A percentile compares a stretch with the other conserved stretches of the same genome.
Evolutionary conservation across 2,329 filamentous ascomycete genomes (phyloP).

Genomic region (Alternaria sp.): DNA sequence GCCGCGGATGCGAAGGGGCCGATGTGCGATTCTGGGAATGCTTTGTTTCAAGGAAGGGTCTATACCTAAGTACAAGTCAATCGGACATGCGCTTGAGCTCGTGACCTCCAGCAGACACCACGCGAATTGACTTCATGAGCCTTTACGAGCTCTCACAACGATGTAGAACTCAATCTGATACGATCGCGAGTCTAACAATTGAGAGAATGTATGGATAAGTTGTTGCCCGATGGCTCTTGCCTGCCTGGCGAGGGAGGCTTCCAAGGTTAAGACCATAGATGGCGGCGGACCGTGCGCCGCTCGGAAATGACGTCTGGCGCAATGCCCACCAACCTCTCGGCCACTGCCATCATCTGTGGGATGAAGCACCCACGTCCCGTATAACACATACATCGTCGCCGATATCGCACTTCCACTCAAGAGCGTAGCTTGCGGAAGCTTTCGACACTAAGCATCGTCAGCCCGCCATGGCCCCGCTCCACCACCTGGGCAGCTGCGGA

Average conservation of each 20-base stretch:
- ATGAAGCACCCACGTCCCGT: neutral
- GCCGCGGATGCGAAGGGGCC: neutral
- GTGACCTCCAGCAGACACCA: neutral
- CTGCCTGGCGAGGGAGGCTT: neutral
- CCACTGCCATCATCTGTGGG: neutral
- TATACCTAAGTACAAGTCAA: neutral
- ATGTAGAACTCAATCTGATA: neutral
- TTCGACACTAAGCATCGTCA: slow-evolving; percentile 1
- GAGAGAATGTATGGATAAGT: neutral
- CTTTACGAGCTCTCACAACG: neutral
- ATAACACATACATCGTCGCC: neutral
- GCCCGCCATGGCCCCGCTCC: slow-evolving; percentile 6
- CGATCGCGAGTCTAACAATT: neutral
- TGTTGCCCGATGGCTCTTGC: neutral
- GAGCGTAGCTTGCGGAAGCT: neutral
- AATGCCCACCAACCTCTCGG: neutral
- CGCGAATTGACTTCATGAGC: neutral
- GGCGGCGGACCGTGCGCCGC: neutral
- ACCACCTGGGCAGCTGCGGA: neutral
- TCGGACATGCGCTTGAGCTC: neutral
- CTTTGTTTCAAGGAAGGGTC: neutral
- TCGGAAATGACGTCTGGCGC: neutral
- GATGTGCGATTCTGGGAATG: neutral
- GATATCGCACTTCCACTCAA: neutral
- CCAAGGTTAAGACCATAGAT: neutral